A percentile compares a stretch with the other conserved stretches of the same genome.
Evolutionary conservation across 768 basidiomycete species (phyloP).

Genomic region (Termitomyces sp.): DNA sequence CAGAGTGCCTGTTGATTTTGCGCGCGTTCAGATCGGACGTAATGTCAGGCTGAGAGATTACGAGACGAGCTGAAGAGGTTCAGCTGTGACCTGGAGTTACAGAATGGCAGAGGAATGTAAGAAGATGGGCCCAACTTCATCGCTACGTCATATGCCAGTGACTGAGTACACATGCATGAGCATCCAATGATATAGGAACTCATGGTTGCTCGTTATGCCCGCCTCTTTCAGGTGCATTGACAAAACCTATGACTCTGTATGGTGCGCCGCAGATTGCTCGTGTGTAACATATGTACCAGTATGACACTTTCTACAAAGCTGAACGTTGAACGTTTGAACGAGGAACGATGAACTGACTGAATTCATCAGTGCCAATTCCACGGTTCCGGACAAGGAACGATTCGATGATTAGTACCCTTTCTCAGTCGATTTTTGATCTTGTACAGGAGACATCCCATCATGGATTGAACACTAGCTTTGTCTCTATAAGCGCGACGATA

Average conservation of each 20-base stretch:
- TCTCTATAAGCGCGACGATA: too few relatives aligned
- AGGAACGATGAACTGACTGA: neutral
- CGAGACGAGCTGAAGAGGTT: constrained; percentile 8
- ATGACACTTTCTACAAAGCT: neutral
- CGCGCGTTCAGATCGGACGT: constrained; percentile 5
- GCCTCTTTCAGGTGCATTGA: constrained; percentile 8
- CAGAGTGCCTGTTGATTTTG: constrained; percentile 6
- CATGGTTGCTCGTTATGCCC: constrained; percentile 9
- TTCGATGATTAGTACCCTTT: constrained; percentile 7
- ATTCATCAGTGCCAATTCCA: constrained; percentile 1
- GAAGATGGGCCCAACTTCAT: constrained; percentile 6
- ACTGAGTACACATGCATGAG: neutral
- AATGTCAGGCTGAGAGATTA: constrained; percentile 8
- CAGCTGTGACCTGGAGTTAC: constrained; percentile 7
- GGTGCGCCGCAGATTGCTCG: neutral
- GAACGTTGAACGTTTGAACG: too few relatives aligned
- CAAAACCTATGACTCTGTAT: constrained; percentile 2
- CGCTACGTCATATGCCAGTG: neutral
- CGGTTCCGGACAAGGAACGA: constrained; percentile 8
- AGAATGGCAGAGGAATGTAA: neutral
- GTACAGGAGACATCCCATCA: neutral
- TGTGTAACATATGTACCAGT: too few relatives aligned
- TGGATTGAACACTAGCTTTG: neutral
- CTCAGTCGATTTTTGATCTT: neutral
- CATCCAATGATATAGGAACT: neutral